These are phyloP conservation scores for Tetragonia tetragonoides DNA, from an alignment of 148 eudicot species.

Conservation along the genomic window DNA sequence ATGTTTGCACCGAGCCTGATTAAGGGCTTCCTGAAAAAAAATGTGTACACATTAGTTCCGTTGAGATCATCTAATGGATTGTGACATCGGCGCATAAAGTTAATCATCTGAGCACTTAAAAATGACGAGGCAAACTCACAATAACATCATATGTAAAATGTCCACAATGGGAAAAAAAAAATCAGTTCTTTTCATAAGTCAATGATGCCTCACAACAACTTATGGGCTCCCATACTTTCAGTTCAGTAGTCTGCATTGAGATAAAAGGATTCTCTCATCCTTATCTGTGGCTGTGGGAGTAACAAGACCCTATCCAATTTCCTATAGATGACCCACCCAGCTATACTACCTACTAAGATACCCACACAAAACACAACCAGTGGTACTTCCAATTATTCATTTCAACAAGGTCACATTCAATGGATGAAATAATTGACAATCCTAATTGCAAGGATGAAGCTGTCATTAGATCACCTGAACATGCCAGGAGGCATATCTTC, in stretches of 20 bases:
- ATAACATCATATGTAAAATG: background rate
- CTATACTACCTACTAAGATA: conserved; percentile 4
- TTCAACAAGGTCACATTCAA: conserved; percentile 24
- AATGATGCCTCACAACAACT: background rate
- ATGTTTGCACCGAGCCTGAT: conserved; percentile 86
- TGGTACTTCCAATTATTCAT: conserved; percentile 21
- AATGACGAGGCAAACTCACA: background rate
- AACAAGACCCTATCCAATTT: conserved; percentile 16
- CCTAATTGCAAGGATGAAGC: conserved; percentile 2
- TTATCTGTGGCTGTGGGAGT: conserved; percentile 7
- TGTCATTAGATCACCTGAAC: background rate
- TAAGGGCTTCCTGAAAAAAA: conserved; percentile 62
- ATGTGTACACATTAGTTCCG: background rate
- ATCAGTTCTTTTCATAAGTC: background rate
- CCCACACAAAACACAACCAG: conserved; percentile 22
- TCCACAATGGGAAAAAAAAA: too few species aligned
- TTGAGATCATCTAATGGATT: background rate
- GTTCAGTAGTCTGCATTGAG: conserved; percentile 12
- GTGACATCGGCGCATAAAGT: background rate
- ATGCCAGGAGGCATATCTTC: background rate
- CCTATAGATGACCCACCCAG: background rate
- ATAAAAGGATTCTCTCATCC: conserved; percentile 20
- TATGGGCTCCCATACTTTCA: conserved; percentile 20
- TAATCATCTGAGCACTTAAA: background rate
- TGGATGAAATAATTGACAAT: conserved; percentile 18